Base-by-base conservation (phyloP, 1,139 yeast species). In the Candida buenavistaensis region DNA sequence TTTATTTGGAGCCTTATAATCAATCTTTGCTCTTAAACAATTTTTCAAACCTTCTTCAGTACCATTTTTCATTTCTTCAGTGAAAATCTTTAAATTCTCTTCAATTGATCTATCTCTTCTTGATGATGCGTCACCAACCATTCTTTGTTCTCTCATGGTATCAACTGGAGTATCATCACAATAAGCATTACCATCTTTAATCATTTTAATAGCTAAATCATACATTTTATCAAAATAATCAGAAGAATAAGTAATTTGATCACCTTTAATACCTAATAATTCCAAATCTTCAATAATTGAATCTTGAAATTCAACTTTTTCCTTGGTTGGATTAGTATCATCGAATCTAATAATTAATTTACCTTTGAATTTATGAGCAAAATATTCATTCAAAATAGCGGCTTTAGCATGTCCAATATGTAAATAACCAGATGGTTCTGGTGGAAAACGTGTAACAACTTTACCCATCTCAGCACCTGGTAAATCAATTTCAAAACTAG, bases 391-490 rank as follows among this genome's bases (percentile, higher is more conserved):
- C 57, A 92, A 76, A 43, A 92, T 73, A 36, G 97, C 97, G 38
- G 97, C 97, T 67, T 92, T 92, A 45, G 96, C 97, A 59, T 92
- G 98, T 51, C 98, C 97, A 66, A 68, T 68, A 82, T 92, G 77
- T 61, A 92, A 75, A 65, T 88, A 90, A 71, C 97, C 97, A 68
- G 95, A 85, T 35, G 82, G 82, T 55, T 77, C 82, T 45, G 95
- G 95, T 48, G 97, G 97, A 80, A 92, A 92, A 69, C 98, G 85
- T 36, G 97, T 92, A 38, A 92, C 97, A 39, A 92, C 97, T 63
- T 89, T 72, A 45, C 98, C 98, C 45, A 84, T 80, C 54, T 77
- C 80, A 40, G 97, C 98, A 55, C 81, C 95, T 40, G 86, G 85
- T 47, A 92, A 78, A 52, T 87, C 95, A 55, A 92, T 92, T 59